Evolutionary conservation across 768 basidiomycete genomes (phyloP), one percentile per base, ranked within the genome.

Genomic region (Tylopilus sp.): DNA sequence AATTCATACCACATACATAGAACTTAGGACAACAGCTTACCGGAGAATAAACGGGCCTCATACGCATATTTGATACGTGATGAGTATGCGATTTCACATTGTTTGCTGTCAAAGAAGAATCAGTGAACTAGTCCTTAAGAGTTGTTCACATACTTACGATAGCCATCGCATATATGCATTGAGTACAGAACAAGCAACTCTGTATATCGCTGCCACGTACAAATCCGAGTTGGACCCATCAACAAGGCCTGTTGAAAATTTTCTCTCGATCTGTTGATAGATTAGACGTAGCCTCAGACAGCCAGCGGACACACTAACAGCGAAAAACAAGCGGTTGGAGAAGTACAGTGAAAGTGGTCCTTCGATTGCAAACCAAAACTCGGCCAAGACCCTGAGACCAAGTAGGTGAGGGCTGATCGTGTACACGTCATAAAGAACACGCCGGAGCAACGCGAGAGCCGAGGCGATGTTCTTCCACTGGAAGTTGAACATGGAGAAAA

Each of bases 341-440:
- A 68, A 47, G 50, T 65, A 63, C 13, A 67, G 54, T 11, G 56
- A 57, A 21, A 68, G 52, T 4, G 63, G 43, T 0, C 10, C 22
- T 21, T 63, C 59, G 17, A 68, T 49, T 4, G 63, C 51, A 45
- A 31, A 46, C 65, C 65, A 67, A 7, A 59, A 25, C 12, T 61
- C 36, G 2, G 40, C 36, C 11, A 61, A 3, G 8, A 63, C 24
- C 14, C 19, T 24, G 28, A 57, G 22, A 17, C 11, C 22, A 25
- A 66, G 63, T 22, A 63, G 25, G 12, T 19, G 45, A 36, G 65
- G 66, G 22, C 56, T 63, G 40, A 67, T 54, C 4, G 45, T 19
- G 26, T 68, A 57, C 7, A 66, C 45, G 17, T 68, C 65, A 34
- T 40, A 42, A 24, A 59, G 48, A 11, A 41, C 66, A 26, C 59